A percentile compares a stretch with the other conserved stretches of the same genome.
Evolutionary conservation across 75 land plant species (phyloP).

Genomic region (Isoetes taiwanensis): DNA sequence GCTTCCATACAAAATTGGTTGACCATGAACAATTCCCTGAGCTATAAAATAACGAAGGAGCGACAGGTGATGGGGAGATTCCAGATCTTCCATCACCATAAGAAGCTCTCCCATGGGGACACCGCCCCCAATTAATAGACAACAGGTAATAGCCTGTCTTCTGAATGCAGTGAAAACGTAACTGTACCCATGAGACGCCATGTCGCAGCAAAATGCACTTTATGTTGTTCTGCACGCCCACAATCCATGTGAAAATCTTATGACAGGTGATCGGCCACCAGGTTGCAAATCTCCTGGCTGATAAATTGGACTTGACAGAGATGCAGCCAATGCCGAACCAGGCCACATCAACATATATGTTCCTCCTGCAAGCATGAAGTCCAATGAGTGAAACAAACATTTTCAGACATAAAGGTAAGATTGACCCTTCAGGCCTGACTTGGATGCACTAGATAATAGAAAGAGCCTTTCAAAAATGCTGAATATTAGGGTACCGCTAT

Average conservation of each 20-base stretch:
- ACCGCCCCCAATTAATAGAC: conserved; percentile 97
- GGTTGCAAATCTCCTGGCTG: not conserved
- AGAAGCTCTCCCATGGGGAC: conserved; percentile 62
- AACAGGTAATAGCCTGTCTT: not conserved
- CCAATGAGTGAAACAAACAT: too few relatives aligned
- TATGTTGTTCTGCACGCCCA: conserved; percentile 38
- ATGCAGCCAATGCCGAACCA: conserved; percentile 12
- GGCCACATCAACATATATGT: conserved; percentile 16
- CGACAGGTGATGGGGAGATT: conserved; percentile 88
- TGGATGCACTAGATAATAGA: too few relatives aligned
- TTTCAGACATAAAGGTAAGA: too few relatives aligned
- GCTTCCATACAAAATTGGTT: conserved; percentile 70
- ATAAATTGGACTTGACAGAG: conserved; percentile 16
- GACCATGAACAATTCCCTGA: conserved; percentile 72
- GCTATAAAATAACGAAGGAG: conserved; percentile 83
- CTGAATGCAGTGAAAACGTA: not conserved
- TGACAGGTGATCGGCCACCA: conserved; percentile 12
- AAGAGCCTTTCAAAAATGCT: too few relatives aligned
- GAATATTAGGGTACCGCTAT: too few relatives aligned
- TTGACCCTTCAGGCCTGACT: too few relatives aligned
- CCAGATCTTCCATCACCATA: conserved; percentile 89
- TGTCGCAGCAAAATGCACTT: conserved; percentile 24
- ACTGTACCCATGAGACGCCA: conserved; percentile 38
- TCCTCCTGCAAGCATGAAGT: conserved; percentile 16
- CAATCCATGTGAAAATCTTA: conserved; percentile 32